Conservation (phyloP, 2,329 filamentous ascomycete genomes). For the Aspergillus vadensis region DNA sequence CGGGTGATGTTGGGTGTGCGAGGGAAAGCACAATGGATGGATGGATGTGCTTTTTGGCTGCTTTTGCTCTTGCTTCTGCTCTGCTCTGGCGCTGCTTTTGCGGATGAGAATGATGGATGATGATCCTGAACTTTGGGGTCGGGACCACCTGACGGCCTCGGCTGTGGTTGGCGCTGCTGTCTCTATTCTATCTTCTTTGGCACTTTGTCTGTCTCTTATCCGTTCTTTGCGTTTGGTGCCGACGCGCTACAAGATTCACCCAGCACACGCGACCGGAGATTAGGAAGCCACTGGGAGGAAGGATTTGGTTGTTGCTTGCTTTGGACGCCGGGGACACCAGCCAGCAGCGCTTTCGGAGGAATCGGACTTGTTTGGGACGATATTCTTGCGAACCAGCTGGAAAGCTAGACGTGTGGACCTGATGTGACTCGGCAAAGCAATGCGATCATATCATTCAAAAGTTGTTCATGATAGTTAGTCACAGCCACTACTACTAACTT, state of each 20-base stretch:
- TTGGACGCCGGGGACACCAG: background rate
- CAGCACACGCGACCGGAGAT: constrained; percentile 4
- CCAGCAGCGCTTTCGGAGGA: background rate
- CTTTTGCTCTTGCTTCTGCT: constrained; percentile 5
- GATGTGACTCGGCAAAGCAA: background rate
- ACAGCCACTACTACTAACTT: too few species aligned
- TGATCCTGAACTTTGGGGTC: constrained; percentile 25
- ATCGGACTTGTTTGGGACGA: background rate
- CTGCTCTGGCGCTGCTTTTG: background rate
- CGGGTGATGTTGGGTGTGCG: too few species aligned
- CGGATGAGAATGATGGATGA: constrained; percentile 17
- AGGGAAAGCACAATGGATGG: background rate
- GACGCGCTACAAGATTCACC: background rate
- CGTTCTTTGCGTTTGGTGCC: background rate
- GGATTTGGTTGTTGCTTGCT: background rate
- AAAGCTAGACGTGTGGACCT: background rate
- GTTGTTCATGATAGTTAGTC: background rate
- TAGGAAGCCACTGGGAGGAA: background rate
- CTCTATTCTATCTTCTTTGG: background rate
- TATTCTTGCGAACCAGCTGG: background rate
- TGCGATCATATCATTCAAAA: background rate
- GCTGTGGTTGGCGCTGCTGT: constrained; percentile 21
- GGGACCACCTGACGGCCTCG: constrained; percentile 38
- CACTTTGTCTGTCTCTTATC: background rate
- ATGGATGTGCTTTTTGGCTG: constrained; percentile 7